A percentile compares a stretch with the other conserved stretches of the same genome.
Conservation (phyloP, 768 basidiomycete genomes). For the Chalciporus sphaerocephalus region DNA sequence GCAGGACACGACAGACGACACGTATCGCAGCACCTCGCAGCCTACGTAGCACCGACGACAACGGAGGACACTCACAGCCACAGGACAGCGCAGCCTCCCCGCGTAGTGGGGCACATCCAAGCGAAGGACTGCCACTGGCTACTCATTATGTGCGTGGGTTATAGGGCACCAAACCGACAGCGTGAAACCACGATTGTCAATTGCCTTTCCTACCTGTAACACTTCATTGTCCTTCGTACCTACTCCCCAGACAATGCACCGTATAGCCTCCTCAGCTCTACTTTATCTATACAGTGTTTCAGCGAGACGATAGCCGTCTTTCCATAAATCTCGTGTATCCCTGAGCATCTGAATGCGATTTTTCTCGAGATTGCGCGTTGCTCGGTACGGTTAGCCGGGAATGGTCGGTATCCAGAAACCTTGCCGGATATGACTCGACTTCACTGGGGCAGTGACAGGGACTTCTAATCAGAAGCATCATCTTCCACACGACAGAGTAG, state of each 20-base stretch:
- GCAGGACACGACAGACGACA: not conserved
- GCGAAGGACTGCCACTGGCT: not conserved
- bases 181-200: not conserved
- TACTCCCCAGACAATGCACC: not conserved
- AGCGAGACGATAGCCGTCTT: not conserved
- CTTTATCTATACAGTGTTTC: not conserved
- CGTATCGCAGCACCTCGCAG: not conserved
- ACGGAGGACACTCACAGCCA: constrained; percentile 13
- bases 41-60: constrained; percentile 9
- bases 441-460: not conserved
- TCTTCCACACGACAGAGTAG: not conserved
- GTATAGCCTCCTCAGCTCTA: too few relatives aligned
- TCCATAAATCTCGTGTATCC: not conserved
- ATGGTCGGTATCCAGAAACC: constrained; percentile 8
- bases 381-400: not conserved
- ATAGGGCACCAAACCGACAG: not conserved
- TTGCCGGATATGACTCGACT: constrained; percentile 19
- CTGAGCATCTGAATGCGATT: not conserved
- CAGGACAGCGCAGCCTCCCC: constrained; percentile 1
- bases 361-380: not conserved
- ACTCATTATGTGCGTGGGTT: too few relatives aligned
- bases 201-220: not conserved
- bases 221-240: not conserved
- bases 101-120: not conserved
- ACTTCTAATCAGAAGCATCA: constrained; percentile 9